These are phyloP conservation scores for Rhizopogon sp. DNA, from an alignment of 768 basidiomycete species.

Conservation along the genomic window DNA sequence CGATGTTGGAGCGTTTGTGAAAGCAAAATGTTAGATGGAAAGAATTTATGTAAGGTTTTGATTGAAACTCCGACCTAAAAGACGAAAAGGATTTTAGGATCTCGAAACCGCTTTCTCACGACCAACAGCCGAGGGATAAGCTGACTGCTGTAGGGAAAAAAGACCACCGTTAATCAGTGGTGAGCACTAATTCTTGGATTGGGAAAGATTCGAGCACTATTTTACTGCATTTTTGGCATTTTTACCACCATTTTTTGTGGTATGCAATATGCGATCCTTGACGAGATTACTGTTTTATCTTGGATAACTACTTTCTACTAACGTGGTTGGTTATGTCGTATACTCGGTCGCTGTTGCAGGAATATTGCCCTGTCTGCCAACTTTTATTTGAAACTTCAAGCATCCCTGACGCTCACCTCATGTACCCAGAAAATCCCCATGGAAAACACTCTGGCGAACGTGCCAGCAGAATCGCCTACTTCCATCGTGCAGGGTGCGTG, in stretches of 20 bases:
- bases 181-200: constrained; percentile 18
- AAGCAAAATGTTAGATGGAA: background rate
- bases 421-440: constrained; percentile 18
- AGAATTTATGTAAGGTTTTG: constrained; percentile 2
- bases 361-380: constrained; percentile 19
- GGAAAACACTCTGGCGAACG: constrained; percentile 20
- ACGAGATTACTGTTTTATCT: constrained; percentile 23
- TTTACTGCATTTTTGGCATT: constrained; percentile 12
- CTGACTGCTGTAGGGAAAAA: constrained; percentile 17
- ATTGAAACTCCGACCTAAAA: constrained; percentile 26
- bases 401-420: constrained; percentile 12
- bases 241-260: constrained; percentile 6
- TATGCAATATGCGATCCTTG: constrained; percentile 13
- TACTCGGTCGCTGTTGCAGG: constrained; percentile 26
- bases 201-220: constrained; percentile 1
- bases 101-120: constrained; percentile 28
- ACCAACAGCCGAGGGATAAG: constrained; percentile 32
- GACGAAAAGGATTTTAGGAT: background rate
- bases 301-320: constrained; percentile 29
- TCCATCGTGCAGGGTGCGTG: constrained; percentile 22
- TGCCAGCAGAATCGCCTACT: constrained; percentile 21
- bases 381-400: constrained; percentile 5
- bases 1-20: too few relatives aligned
- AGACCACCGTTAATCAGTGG: constrained; percentile 8
- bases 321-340: constrained; percentile 23